phyloP scores from a whole-genome alignment of 129 eudicot species.

The Helichrysum umbraculigerum region DNA sequence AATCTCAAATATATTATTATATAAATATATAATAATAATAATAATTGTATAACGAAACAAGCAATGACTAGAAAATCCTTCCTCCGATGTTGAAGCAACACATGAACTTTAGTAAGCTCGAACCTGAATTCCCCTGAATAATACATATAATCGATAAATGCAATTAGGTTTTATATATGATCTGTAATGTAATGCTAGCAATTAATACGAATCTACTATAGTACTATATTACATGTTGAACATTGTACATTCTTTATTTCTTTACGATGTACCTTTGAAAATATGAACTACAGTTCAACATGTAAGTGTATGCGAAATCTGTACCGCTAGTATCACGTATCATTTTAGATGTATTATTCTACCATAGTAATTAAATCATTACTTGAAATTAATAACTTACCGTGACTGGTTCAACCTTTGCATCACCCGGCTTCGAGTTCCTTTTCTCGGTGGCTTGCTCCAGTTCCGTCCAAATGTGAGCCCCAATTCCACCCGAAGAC shows the following conservation, averaged over 20 bases:
- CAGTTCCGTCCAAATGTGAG: slow-evolving; percentile 52
- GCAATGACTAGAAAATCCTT: slow-evolving; percentile 5
- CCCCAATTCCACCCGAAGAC: slow-evolving; percentile 36
- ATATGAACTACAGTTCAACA: too few species aligned
- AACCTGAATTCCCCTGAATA: slow-evolving; percentile 24
- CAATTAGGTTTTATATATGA: too few species aligned
- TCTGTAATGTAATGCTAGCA: too few species aligned
- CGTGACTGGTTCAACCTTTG: slow-evolving; percentile 4
- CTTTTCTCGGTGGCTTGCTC: slow-evolving; percentile 42
- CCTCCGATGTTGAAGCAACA: slow-evolving; percentile 32
- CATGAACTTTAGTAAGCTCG: slow-evolving; percentile 29
- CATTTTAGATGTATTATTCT: too few species aligned
- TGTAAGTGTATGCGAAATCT: too few species aligned
- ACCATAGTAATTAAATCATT: not conserved
- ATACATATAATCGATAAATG: not conserved
- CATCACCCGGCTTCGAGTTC: slow-evolving; percentile 28
- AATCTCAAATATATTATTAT: too few species aligned
- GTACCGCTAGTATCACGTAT: too few species aligned
- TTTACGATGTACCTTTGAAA: too few species aligned
- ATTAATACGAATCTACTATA: too few species aligned
- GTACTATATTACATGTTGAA: too few species aligned
- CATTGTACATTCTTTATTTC: too few species aligned
- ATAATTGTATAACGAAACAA: not conserved
- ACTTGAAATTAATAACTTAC: slow-evolving; percentile 33
- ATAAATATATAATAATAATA: too few species aligned